Base-by-base conservation (phyloP, 371 early-diverging fungal genomes). In the Capillidium heterosporum region DNA sequence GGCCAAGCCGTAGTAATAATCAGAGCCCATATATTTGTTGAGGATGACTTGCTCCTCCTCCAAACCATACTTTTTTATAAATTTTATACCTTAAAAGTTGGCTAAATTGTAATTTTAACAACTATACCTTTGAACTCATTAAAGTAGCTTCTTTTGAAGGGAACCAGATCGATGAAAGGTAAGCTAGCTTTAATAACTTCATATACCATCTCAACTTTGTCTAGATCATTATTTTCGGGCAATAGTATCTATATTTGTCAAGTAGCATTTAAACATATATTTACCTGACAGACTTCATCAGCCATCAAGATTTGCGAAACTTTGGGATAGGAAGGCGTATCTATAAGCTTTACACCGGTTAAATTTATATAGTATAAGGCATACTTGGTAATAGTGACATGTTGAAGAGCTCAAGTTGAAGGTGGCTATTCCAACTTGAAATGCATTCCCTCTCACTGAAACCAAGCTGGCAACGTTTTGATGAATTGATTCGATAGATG, bases 121-220 rank as follows among this genome's bases (percentile, higher is more conserved):
- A 4, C 13, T 7, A 15, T 67, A 77, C 82, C 82, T 43, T 59
- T 54, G 0, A 65, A 61, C 42, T 80, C 82, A 56, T 75, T 79
- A 64, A 81, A 86, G 27, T 63, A 67, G 21, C 70, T 73, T 24
- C 82, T 69, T 2, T 73, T 60, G 15, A 80, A 49, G 2, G 76
- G 63, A 3, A 71, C 68, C 24, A 81, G 64, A 17, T 65, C 55
- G 19, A 65, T 61, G 35, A 63, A 59, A 0, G 76, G 72, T 42
- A 76, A 64, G 0, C 65, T 58, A 4, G 69, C 68, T 31, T 69
- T 59, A n/a, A 81, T 71, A n/a, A 66, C 63, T 32, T 70, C 53
- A 35, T 32, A 53, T 17, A 53, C 39, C 13, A 39, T 28, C 35
- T 63, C 28, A 63, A 60, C 15, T 81, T 59, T 39, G 73, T 76